Evolutionary conservation across 192 early-diverging fungal genomes (phyloP), one percentile per base, ranked within the genome.

Genomic region (Linnemannia exigua): DNA sequence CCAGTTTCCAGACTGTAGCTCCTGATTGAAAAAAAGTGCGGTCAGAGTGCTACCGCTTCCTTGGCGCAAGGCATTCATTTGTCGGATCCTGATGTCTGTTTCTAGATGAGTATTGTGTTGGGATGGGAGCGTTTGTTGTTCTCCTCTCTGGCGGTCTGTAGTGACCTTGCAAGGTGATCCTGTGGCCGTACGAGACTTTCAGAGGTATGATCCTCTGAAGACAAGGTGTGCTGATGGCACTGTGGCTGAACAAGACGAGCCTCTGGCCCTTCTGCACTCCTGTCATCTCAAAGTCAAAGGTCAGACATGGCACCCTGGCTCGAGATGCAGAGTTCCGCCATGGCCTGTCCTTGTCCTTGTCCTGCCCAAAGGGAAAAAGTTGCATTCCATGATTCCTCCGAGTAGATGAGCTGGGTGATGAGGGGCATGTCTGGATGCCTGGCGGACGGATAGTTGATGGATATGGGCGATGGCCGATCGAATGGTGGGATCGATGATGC

Each of bases 291-390:
- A 31, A 5, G 9, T 16, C 2, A 15, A 33, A 25, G 58, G 25
- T 54, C 9, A 9, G 12, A 28, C 9, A 63, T 0, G 31, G 19
- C 58, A n/a, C 19, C 14, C 15, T 73, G 44, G 25, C 33, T 58
- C 31, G 11, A 58, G 74, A 75, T 75, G 58, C n/a, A 75, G 35
- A 37, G 74, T 63, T 63, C 58, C 51, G 16, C 74, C 74, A 75
- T 67, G 74, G 61, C 9, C 41, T 44, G 41, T 25, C 51, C 75
- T 36, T 48, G 35, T 7, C n/a, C 12, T 22, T n/a, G 50, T 38
- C 36, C 28, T n/a, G 11, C 28, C 58, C 58, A 31, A 4, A 63
- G 28, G n/a, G 52, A 25, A 25, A 25, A 33, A 63, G 28, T 31
- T 44, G 28, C 58, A 63, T 63, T 63, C 58, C 58, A 8, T 33